phyloP scores from a whole-genome alignment of 2,329 filamentous ascomycete species.

The Pseudohalonectria lignicola region DNA sequence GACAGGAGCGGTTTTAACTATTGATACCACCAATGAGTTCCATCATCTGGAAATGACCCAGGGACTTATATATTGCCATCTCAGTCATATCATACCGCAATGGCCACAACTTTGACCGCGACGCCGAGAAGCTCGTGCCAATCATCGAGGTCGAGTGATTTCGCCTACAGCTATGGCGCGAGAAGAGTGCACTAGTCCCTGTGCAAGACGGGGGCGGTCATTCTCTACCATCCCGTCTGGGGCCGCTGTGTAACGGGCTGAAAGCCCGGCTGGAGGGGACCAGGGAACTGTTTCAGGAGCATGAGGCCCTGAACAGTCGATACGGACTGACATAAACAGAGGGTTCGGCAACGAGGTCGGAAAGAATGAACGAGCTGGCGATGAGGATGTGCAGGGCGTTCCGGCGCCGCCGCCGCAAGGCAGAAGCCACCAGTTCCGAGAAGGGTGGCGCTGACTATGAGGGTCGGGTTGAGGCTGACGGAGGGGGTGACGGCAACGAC shows the following conservation, averaged over 20 bases:
- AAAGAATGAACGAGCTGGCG: conserved; percentile 4
- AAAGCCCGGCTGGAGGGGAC: conserved; percentile 6
- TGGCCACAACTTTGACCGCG: conserved; percentile 5
- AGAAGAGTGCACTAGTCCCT: conserved; percentile 6
- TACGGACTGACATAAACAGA: conserved; percentile 6
- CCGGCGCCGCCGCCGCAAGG: neutral
- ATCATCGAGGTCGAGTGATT: conserved; percentile 7
- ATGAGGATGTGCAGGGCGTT: conserved; percentile 6
- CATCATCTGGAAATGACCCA: too few relatives aligned
- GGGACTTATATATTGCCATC: conserved; percentile 7
- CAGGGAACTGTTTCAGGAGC: conserved; percentile 4
- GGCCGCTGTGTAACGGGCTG: conserved; percentile 4
- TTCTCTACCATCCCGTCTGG: conserved; percentile 2
- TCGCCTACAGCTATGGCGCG: conserved; percentile 7
- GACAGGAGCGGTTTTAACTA: too few relatives aligned
- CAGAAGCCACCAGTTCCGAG: neutral
- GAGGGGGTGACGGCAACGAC: neutral
- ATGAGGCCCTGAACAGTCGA: conserved; percentile 2
- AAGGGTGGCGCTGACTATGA: neutral
- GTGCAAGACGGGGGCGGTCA: neutral
- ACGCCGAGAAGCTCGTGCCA: conserved; percentile 7
- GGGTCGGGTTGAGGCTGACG: too few relatives aligned
- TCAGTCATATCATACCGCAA: conserved; percentile 7
- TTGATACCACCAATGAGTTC: too few relatives aligned
- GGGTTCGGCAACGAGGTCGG: conserved; percentile 6